phyloP scores from a whole-genome alignment of 2,329 filamentous ascomycete genomes.

The Teratosphaeriaceae sp. region DNA sequence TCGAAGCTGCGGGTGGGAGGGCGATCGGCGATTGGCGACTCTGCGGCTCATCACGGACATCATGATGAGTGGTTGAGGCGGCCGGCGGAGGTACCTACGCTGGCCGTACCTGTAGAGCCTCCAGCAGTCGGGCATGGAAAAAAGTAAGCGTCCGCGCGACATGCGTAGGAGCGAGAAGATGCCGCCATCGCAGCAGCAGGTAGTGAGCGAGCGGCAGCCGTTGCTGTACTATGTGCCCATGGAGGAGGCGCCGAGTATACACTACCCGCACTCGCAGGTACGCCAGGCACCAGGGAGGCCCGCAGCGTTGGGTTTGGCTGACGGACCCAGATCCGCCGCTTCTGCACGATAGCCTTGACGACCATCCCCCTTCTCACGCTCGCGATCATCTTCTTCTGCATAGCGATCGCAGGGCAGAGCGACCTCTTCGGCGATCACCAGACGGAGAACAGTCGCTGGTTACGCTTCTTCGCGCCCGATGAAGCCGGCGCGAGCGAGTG shows the following conservation, averaged over 20 bases:
- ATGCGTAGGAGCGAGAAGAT: conserved; percentile 9
- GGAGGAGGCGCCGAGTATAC: conserved; percentile 41
- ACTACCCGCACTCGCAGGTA: conserved; percentile 42
- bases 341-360: conserved; percentile 54
- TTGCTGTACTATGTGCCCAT: conserved; percentile 59
- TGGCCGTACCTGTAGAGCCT: conserved; percentile 1
- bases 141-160: no score
- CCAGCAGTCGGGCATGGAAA: no score
- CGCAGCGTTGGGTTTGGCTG: background rate
- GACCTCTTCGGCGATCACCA: conserved; percentile 28
- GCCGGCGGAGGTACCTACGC: background rate
- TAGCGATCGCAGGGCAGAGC: conserved; percentile 30
- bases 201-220: conserved; percentile 55
- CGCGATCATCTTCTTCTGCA: conserved; percentile 31
- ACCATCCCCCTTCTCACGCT: conserved; percentile 33
- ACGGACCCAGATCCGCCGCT: conserved; percentile 47
- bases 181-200: conserved; percentile 9
- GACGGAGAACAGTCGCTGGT: conserved; percentile 9
- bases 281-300: background rate
- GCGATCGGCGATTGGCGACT: background rate
- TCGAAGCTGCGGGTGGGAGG: conserved; percentile 1
- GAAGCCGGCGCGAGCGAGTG: background rate
- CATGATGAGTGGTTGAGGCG: background rate
- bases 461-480: background rate
- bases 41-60: no score